phyloP scores from a whole-genome alignment of 495 filamentous ascomycete genomes.

The Neohortaea acidophila region DNA sequence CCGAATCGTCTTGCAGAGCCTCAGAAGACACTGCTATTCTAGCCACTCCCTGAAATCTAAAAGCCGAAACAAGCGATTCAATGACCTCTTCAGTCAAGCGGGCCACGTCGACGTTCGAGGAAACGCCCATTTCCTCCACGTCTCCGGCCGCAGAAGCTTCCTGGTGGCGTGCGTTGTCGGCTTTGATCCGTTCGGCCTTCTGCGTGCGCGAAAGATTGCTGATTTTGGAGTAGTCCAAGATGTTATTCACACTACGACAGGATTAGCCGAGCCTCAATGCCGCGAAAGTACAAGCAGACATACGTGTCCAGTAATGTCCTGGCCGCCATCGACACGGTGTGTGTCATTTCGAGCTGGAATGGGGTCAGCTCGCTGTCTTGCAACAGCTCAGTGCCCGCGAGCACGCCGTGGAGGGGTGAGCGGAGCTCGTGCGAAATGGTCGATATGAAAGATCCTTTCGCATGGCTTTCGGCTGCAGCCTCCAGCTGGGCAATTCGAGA shows the following conservation, averaged over 20 bases:
- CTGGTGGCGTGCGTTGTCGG: no score
- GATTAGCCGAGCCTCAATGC: slow-evolving; percentile 3
- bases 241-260: slow-evolving; percentile 10
- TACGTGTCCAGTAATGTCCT: slow-evolving; percentile 22
- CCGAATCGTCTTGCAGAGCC: no score
- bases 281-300: no score
- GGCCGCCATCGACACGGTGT: slow-evolving; percentile 17
- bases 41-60: slow-evolving; percentile 2
- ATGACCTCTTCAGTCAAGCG: slow-evolving; percentile 16
- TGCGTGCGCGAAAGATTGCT: not conserved
- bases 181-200: no score
- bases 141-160: no score
- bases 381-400: slow-evolving; percentile 18
- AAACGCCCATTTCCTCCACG: not conserved
- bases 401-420: slow-evolving; percentile 15
- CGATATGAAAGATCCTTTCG: slow-evolving; percentile 16
- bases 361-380: slow-evolving; percentile 17
- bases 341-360: slow-evolving; percentile 17
- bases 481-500: slow-evolving; percentile 15
- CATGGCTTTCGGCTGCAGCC: slow-evolving; percentile 12
- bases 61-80: slow-evolving; percentile 3
- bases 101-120: slow-evolving; percentile 16
- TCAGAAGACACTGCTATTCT: no score
- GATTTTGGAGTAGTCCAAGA: slow-evolving; percentile 14
- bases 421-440: slow-evolving; percentile 16